phyloP scores from a whole-genome alignment of 1,284 basidiomycete genomes.

The Naganishia sp. region DNA sequence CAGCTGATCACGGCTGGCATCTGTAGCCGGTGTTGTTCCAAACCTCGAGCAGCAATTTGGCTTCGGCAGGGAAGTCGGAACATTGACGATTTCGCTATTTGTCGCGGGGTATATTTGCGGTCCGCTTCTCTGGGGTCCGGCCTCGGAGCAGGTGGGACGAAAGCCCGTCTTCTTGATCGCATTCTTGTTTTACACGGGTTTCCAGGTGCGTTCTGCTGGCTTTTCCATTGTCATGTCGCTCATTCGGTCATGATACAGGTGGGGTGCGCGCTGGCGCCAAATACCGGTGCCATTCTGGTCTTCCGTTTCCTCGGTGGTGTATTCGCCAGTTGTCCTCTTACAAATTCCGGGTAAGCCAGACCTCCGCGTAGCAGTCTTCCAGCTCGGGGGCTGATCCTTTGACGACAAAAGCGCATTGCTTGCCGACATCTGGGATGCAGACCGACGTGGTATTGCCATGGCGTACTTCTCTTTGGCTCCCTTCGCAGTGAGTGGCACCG shows the following conservation, averaged over 20 bases:
- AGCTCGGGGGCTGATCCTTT: conserved; percentile 46
- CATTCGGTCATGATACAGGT: conserved; percentile 39
- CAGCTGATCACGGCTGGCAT: neutral
- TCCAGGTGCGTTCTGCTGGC: conserved; percentile 42
- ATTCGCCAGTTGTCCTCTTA: conserved; percentile 56
- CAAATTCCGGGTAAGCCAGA: conserved; percentile 36
- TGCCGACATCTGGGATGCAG: conserved; percentile 66
- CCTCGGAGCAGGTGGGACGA: conserved; percentile 61
- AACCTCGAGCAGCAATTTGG: conserved; percentile 55
- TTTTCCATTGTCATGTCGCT: too few relatives aligned
- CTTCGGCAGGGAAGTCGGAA: conserved; percentile 61
- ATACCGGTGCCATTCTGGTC: conserved; percentile 63
- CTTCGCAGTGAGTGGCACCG: conserved; percentile 59
- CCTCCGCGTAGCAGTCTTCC: too few relatives aligned
- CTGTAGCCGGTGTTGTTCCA: conserved; percentile 22
- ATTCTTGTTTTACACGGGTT: conserved; percentile 65
- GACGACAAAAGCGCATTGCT: conserved; percentile 53
- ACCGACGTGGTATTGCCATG: conserved; percentile 67
- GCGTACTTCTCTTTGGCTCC: conserved; percentile 71
- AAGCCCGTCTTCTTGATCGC: conserved; percentile 68
- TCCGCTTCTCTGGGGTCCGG: conserved; percentile 61
- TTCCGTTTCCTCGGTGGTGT: conserved; percentile 69
- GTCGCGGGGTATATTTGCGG: conserved; percentile 57
- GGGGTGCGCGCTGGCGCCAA: conserved; percentile 64
- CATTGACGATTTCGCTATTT: conserved; percentile 56